Base-by-base conservation (phyloP, 2,329 filamentous ascomycete genomes). In the Ascochyta fabae region DNA sequence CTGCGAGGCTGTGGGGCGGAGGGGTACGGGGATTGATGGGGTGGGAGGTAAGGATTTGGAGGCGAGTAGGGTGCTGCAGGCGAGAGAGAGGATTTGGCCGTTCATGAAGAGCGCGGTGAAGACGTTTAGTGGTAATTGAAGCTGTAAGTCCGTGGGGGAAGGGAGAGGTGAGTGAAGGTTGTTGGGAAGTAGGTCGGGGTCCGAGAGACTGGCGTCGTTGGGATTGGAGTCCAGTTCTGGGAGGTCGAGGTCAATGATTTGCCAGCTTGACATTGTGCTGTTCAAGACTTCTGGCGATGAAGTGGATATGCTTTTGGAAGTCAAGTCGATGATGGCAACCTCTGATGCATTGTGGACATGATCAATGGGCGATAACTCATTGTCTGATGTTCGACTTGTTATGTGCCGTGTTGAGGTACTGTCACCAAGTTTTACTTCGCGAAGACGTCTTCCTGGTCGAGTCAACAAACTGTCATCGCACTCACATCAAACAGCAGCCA, bases 1-100 rank as follows among this genome's bases (percentile, higher is more conserved):
- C 49, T 79, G 76, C 9, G 71, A 51, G 7, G 59, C 48, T 12
- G 74, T 78, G 6, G 77, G 75, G n/a, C 58, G 72, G 15, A 78
- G 54, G 0, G 65, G 35, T 4, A 48, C 26, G 2, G 70, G 68
- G 2, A 65, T 62, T 9, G 40, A 33, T 6, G 26, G 4, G 9
- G 22, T 27, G 1, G 45, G 33, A 1, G 27, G 35, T 3, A 27
- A 15, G 2, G 40, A 44, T 6, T 45, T 48, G 15, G 19, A 43
- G 15, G 39, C 51, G 9, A 54, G 7, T 8, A 38, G 4, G 12
- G 39, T 39, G 33, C 33, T 19, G 34, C 45, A 48, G 2, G 19
- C 1, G 6, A 49, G 41, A 7, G 34, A 15, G 4, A 54, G 34
- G 6, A 45, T 48, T 13, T 54, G 24, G 5, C 51, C 51, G 19